Base-by-base conservation (phyloP, 2,329 filamentous ascomycete genomes). In the Alternaria solani region DNA sequence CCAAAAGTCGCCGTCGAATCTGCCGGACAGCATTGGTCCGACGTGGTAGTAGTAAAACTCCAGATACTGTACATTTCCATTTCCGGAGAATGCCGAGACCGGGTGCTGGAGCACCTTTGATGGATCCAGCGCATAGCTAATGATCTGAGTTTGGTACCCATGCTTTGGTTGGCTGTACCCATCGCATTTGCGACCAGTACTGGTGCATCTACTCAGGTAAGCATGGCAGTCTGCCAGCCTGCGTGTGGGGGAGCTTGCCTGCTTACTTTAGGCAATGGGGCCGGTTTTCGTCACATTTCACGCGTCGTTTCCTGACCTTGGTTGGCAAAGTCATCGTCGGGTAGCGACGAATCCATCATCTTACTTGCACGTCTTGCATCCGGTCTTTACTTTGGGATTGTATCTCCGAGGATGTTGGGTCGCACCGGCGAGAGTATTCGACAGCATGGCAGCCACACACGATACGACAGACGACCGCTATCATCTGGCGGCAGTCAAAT, bases 11-110 rank as follows among this genome's bases (percentile, higher is more conserved):
- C 16, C 7, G 16, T 38, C 36, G 42, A 70, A 74, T n/a, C 43
- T 62, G 39, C 59, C 77, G 0, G 79, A 70, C 2, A 82, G 67
- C 44, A 60, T 83, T 2, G 66, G 58, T 0, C 68, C 67, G 3
- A 77, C 81, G 16, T 76, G 73, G 30, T 66, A 66, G 25, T 73
- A 73, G 70, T 85, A 84, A 75, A 81, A 84, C n/a, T 72, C 67
- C 30, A 72, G 51, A 36, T 69, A 66, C 12, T 51, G 43, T 36
- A 64, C 51, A 26, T 58, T 62, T 25, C 55, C 56, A 26, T 61
- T 61, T 20, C 57, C 56, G 30, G 61, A 43, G 49, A 26, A 18
- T 7, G 16, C 18, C 5, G 32, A n/a, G n/a, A 56, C 11, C 18
- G 18, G 20, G 26, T 16, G 18, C 9, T 41, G 7, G 18, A 7